Percentiles rank a stretch among this genome's conserved stretches.
These are phyloP conservation scores for Pneumocystis carinii DNA, from an alignment of 1,139 yeast species.

Conservation along the genomic window DNA sequence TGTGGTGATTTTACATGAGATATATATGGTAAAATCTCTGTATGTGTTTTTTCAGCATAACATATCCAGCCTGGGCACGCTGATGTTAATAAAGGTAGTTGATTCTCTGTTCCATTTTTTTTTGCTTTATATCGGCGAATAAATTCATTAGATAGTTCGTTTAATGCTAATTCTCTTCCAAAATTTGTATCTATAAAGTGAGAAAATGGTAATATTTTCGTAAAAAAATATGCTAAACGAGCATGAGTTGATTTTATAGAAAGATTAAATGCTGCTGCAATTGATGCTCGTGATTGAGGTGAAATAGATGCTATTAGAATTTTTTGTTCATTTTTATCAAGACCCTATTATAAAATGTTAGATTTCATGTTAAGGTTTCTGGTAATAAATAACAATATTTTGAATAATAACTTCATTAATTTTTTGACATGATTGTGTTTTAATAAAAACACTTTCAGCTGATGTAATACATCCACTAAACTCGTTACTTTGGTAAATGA, in stretches of 20 bases:
- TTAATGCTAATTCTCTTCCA: slow-evolving; percentile 58
- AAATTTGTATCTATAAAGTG: slow-evolving; percentile 74
- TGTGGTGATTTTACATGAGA: slow-evolving; percentile 70
- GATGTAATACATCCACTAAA: slow-evolving; percentile 86
- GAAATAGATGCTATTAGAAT: slow-evolving; percentile 64
- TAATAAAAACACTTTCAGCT: slow-evolving; percentile 83
- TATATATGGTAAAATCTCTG: slow-evolving; percentile 49
- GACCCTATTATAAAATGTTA: background rate
- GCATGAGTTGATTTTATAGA: slow-evolving; percentile 45
- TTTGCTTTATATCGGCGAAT: slow-evolving; percentile 11
- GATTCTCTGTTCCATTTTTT: slow-evolving; percentile 2
- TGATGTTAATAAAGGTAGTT: slow-evolving; percentile 41
- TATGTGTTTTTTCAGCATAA: slow-evolving; percentile 91
- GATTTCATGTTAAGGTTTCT: background rate
- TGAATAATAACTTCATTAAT: slow-evolving; percentile 37
- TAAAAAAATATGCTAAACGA: slow-evolving; percentile 42
- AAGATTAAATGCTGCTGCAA: slow-evolving; percentile 53
- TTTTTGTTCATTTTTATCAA: slow-evolving; percentile 18
- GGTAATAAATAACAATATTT: slow-evolving; percentile 1
- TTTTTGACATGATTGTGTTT: slow-evolving; percentile 78
- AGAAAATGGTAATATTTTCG: slow-evolving; percentile 47
- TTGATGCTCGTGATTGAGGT: slow-evolving; percentile 72
- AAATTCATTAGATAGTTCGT: slow-evolving; percentile 43
- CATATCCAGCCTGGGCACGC: slow-evolving; percentile 96
- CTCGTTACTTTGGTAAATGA: background rate